Base-by-base conservation (phyloP, 768 basidiomycete species). In the Leucocoprinus birnbaumii region DNA sequence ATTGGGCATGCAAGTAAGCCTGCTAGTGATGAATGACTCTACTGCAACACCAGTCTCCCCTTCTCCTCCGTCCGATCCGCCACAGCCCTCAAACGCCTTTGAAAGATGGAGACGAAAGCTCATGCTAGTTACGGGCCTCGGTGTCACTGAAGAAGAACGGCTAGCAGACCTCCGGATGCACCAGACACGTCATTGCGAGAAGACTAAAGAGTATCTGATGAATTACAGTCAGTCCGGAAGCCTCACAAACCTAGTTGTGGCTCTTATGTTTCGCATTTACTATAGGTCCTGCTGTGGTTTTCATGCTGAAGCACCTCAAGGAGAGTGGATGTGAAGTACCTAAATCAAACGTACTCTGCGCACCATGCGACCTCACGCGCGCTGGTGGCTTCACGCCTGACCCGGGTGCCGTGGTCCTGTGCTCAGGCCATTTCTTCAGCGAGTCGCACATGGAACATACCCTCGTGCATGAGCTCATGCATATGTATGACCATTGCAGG, bases 401-500 rank as follows among this genome's bases (percentile, higher is more conserved):
- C 3, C 80, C 83, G 13, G 89, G 91, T 14, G 88, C 87, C 2
- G 83, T 98, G 22, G 70, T 93, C 6, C 74, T 99, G 2, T 99
- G 96, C 66, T 85, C 94, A 58, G 89, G 93, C 43, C 80, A 86
- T 46, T 89, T 94, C 62, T 80, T 85, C 67, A 82, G 77, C 68
- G 87, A 91, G 66, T 80, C 79, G 34, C 94, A 97, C 62, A 87
- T 95, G 89, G 94, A 98, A 69, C 84, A 92, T 63, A 96, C 95
- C 26, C 74, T 99, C 31, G 80, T 89, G 19, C 97, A 99, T 65
- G 97, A 99, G 67, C 81, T 98, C 44, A 72, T 98, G 22, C 97
- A 98, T 66, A 86, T 94, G 80, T 98, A 91, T 66, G 97, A 99
- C 68, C 91, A 96, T 59, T 90, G 91, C 71, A 85, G 85, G 69